Evolutionary conservation across 176 grass and related monocot genomes (phyloP).

Genomic region (Saccharum officinarum): DNA sequence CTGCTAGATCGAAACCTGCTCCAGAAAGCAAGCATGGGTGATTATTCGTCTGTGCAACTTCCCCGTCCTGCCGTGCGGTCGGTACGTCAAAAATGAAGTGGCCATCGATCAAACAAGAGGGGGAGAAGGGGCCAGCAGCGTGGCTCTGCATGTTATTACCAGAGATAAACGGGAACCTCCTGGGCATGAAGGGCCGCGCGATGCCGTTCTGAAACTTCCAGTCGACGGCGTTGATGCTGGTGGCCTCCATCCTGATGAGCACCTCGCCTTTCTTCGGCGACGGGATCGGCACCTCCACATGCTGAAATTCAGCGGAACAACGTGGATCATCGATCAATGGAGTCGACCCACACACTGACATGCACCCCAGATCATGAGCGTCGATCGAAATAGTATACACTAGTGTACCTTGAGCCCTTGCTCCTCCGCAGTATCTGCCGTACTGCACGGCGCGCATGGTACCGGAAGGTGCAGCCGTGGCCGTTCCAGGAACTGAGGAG

Average conservation of each 20-base stretch:
- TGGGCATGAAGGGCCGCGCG: constrained; percentile 55
- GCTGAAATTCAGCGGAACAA: neutral
- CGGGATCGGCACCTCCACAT: constrained; percentile 65
- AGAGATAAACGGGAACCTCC: constrained; percentile 50
- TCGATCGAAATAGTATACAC: neutral
- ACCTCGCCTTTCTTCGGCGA: constrained; percentile 54
- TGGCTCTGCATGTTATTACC: neutral
- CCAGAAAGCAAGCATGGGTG: neutral
- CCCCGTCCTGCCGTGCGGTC: neutral
- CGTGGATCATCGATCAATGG: neutral
- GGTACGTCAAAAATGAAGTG: neutral
- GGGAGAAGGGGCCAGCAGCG: too few relatives aligned
- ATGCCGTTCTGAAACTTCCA: constrained; percentile 66
- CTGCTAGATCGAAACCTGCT: constrained; percentile 26
- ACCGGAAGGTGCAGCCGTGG: constrained; percentile 7
- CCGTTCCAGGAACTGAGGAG: neutral
- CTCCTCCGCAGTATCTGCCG: constrained; percentile 53
- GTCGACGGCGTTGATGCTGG: constrained; percentile 63
- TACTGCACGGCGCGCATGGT: constrained; percentile 57
- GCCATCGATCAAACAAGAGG: neutral
- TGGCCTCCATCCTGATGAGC: constrained; percentile 63
- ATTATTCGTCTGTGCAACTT: too few relatives aligned
- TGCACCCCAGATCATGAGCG: too few relatives aligned
- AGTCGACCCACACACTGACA: too few relatives aligned
- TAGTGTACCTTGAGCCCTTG: constrained; percentile 34